A percentile compares a stretch with the other conserved stretches of the same genome.
phyloP scores from a whole-genome alignment of 139 green algal species.

The Coelastrella sp. region DNA sequence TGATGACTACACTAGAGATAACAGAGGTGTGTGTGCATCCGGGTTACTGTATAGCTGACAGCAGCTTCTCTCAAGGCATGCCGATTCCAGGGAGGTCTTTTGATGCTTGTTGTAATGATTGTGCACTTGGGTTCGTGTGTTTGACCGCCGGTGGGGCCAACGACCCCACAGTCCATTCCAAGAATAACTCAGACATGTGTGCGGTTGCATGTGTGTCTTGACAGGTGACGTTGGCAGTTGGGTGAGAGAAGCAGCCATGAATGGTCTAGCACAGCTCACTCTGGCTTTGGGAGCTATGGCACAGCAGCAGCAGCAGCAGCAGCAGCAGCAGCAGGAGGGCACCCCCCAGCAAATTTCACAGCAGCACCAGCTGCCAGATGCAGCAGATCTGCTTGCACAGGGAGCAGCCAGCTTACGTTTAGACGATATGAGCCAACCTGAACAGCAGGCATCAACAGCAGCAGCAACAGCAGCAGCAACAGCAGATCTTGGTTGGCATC shows the following conservation, averaged over 20 bases:
- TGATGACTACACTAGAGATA: constrained; percentile 95
- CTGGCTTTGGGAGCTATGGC: constrained; percentile 23
- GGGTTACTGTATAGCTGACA: too few relatives aligned
- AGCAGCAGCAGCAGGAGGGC: too few relatives aligned
- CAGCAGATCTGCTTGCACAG: constrained; percentile 21
- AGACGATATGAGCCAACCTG: neutral
- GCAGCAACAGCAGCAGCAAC: constrained; percentile 9
- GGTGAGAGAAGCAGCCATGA: constrained; percentile 93
- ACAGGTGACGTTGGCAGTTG: constrained; percentile 93
- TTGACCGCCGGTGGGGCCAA: too few relatives aligned
- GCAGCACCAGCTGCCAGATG: constrained; percentile 6
- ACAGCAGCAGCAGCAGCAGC: constrained; percentile 32
- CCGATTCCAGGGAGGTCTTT: too few relatives aligned
- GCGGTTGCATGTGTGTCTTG: too few relatives aligned
- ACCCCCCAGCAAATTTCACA: neutral
- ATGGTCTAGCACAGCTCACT: constrained; percentile 51
- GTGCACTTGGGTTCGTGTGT: too few relatives aligned
- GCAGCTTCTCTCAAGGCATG: too few relatives aligned
- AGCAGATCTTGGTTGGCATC: neutral
- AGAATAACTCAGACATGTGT: too few relatives aligned
- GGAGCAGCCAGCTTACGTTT: constrained; percentile 10
- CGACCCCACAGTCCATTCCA: too few relatives aligned
- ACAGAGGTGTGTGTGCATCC: constrained; percentile 64
- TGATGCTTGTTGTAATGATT: too few relatives aligned
- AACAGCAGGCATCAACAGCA: constrained; percentile 7